Base-by-base conservation (phyloP, 148 eudicot species). In the Cornus controversa region DNA sequence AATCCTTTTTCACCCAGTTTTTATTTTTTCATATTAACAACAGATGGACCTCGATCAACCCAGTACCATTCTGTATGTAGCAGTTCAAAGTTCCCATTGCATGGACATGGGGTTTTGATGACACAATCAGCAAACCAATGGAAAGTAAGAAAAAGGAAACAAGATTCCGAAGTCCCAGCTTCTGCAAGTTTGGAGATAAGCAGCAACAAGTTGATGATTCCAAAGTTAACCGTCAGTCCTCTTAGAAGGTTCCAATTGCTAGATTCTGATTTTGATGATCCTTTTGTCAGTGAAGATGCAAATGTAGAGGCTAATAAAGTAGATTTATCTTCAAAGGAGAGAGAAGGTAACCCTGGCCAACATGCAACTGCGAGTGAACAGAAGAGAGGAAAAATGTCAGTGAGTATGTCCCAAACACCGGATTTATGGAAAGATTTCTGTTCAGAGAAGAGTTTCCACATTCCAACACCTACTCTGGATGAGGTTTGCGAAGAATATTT, bases 391-490 rank as follows among this genome's bases (percentile, higher is more conserved):
- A 82, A 77, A 69, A 42, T 74, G 72, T 73, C 88, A 36, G 66
- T 57, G 74, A 78, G 67, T 27, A 42, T 67, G 82, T 77, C 81
- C 64, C 74, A 84, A 69, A 79, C 60, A 37, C 84, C 82, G 70
- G 98, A 91, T 83, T 80, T 87, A 20, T 93, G 97, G 97, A 80
- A 90, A 80, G 87, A 86, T 84, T 89, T 96, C 72, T 34, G 36
- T 81, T 71, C 83, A 22, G 85, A 80, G 75, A 87, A 82, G 79
- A 83, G 77, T 18, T 72, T 71, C 70, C 71, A 69, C 58, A 75
- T 96, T 74, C 88, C 86, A 16, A 93, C 99, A 67, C 99, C 99
- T 71, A 97, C 87, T 74, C 86, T 96, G 42, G 98, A 96, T 83
- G 91, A 87, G 75, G 81, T 93, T 42, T 88, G 87, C 67, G 83